Conservation (phyloP, 495 filamentous ascomycete species). For the Talaromyces trachyspermus region DNA sequence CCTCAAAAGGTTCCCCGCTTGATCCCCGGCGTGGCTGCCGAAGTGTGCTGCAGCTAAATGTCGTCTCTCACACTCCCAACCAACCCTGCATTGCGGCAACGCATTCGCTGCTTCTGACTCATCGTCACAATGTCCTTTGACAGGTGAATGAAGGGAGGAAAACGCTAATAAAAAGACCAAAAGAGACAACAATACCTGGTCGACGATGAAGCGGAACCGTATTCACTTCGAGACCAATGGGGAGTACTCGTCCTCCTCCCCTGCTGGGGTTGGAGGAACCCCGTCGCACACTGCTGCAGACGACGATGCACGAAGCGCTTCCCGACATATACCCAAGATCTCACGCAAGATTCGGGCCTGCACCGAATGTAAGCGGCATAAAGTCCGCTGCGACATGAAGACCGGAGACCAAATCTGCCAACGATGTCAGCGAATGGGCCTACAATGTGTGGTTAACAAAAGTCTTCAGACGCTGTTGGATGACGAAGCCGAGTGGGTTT, state of each 20-base stretch:
- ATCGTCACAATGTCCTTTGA: constrained; percentile 8
- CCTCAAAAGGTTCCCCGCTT: background rate
- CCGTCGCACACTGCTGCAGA: constrained; percentile 16
- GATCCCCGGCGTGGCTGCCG: background rate
- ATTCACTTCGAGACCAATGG: constrained; percentile 38
- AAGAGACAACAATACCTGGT: too few species aligned
- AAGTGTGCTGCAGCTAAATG: background rate
- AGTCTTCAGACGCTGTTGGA: constrained; percentile 48
- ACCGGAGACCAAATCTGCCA: constrained; percentile 37
- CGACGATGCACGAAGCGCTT: constrained; percentile 20
- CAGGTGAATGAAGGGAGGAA: too few species aligned
- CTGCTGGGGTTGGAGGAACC: constrained; percentile 16
- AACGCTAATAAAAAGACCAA: too few species aligned
- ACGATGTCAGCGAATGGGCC: constrained; percentile 41
- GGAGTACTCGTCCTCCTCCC: constrained; percentile 32
- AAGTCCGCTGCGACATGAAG: constrained; percentile 47
- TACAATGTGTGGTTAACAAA: constrained; percentile 49
- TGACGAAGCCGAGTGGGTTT: constrained; percentile 39
- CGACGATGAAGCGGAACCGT: constrained; percentile 40
- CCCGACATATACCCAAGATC: constrained; percentile 42
- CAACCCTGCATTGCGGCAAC: background rate
- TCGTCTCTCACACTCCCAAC: too few species aligned
- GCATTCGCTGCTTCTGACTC: constrained; percentile 8
- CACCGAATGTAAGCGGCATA: constrained; percentile 48
- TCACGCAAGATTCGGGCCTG: constrained; percentile 50